phyloP scores from a whole-genome alignment of 2,329 filamentous ascomycete species.

The Cercospora sp. region DNA sequence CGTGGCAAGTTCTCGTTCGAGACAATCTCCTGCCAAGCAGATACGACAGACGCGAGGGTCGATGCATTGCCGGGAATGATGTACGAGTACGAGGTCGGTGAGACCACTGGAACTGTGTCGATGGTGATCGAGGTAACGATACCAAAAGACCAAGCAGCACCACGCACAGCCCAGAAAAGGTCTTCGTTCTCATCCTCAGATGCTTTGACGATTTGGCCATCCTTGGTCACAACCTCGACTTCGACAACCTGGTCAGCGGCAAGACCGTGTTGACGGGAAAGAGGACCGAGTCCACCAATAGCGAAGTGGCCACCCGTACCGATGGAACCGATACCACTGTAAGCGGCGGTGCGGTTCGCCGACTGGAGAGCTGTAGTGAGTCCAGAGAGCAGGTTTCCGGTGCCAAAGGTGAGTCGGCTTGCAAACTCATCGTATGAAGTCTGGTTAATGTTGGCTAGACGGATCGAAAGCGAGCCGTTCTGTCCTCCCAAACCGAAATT shows the following conservation, averaged over 20 bases:
- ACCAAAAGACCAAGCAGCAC: conserved; percentile 32
- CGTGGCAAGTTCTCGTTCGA: conserved; percentile 21
- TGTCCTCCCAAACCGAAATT: conserved; percentile 18
- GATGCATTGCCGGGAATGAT: conserved; percentile 19
- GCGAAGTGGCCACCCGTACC: conserved; percentile 22
- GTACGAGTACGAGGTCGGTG: conserved; percentile 25
- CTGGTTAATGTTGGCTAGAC: conserved; percentile 8
- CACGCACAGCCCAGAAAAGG: conserved; percentile 33
- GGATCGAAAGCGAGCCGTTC: conserved; percentile 20
- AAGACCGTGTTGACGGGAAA: conserved; percentile 57
- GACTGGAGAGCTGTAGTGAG: conserved; percentile 3
- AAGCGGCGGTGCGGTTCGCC: conserved; percentile 5
- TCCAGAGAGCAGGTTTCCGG: conserved; percentile 14
- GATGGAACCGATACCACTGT: conserved; percentile 15
- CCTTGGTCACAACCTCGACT: conserved; percentile 43
- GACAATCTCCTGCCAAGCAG: conserved; percentile 24
- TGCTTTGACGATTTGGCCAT: conserved; percentile 41
- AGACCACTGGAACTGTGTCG: conserved; percentile 27
- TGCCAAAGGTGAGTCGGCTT: conserved; percentile 12
- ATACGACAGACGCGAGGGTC: conserved; percentile 10
- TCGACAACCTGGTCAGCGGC: conserved; percentile 52
- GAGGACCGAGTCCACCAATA: conserved; percentile 39
- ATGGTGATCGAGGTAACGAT: conserved; percentile 31
- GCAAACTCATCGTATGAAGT: conserved; percentile 7
- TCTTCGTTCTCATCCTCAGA: conserved; percentile 37